phyloP scores from a whole-genome alignment of 345 rosid genomes.

The Limnanthes douglasii region DNA sequence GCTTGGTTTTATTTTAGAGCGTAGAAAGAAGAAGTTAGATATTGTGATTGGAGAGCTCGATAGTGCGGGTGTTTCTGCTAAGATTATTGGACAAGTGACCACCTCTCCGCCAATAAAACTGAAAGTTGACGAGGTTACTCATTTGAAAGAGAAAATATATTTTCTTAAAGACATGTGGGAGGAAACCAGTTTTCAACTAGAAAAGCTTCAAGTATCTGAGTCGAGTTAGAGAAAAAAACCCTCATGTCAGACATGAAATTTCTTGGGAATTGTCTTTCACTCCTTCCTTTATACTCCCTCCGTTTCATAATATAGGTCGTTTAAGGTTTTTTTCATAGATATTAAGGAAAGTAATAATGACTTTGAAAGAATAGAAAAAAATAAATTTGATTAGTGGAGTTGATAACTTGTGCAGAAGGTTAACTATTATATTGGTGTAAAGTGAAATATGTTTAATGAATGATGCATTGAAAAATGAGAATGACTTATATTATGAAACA shows the following conservation, averaged over 20 bases:
- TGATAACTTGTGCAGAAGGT: too few relatives aligned
- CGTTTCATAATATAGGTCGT: too few relatives aligned
- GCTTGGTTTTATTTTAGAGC: constrained; percentile 54
- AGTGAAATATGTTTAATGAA: too few relatives aligned
- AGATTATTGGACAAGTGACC: constrained; percentile 46
- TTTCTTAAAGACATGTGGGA: constrained; percentile 55
- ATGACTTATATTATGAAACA: too few relatives aligned
- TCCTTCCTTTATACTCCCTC: too few relatives aligned
- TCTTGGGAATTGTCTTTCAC: constrained; percentile 42
- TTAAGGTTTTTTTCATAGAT: too few relatives aligned
- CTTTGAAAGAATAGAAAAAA: too few relatives aligned
- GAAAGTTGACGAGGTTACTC: constrained; percentile 28
- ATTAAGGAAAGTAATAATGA: too few relatives aligned
- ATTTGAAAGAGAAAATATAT: constrained; percentile 28
- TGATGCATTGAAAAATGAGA: too few relatives aligned
- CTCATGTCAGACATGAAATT: constrained; percentile 42
- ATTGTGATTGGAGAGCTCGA: constrained; percentile 24
- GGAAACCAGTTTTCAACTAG: constrained; percentile 55
- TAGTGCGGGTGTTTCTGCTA: constrained; percentile 22
- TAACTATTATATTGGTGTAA: too few relatives aligned
- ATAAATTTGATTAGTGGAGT: too few relatives aligned
- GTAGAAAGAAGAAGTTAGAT: constrained; percentile 35
- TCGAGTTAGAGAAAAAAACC: constrained; percentile 48
- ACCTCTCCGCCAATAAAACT: constrained; percentile 21
- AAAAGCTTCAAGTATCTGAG: constrained; percentile 52